Evolutionary conservation across 805 yeast species (phyloP), one percentile per base, ranked within the genome.

Genomic region (Isabelozyma pseudorhagii): DNA sequence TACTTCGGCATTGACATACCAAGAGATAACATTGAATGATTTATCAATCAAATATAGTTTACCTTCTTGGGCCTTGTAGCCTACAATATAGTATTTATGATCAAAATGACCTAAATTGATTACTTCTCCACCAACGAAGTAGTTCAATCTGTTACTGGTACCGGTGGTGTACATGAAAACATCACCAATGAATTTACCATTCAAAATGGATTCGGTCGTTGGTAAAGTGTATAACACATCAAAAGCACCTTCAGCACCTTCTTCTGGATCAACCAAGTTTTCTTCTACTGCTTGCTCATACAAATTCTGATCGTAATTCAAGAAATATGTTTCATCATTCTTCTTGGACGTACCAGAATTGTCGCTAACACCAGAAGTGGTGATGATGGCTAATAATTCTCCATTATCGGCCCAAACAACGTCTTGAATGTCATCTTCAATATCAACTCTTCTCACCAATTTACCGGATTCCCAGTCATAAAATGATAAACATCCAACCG

Each of bases 101-200:
- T 94, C 97, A 62, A 87, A 92, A 74, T 94, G 98, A 36, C 93
- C 91, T 68, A 94, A 81, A 64, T 91, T 94, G 68, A 90, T 89
- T 21, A 88, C 84, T 62, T 91, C 89, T 39, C 96, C 96, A 60
- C 99, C 99, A 52, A 94, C 98, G 54, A 91, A 81, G 67, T 94
- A 94, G 71, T 92, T 93, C 63, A 94, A 78, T 68, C 98, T 83
- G 72, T 91, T 89, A 39, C 77, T 64, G 21, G 96, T 78, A 15
- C 83, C 63, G 2, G 97, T 90, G 13, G 97, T 89, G 74, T 87
- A 94, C 47, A 94, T 82, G 67, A 93, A 92, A 43, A 94, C 97
- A 73, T 94, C 98, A 57, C 98, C 99, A 60, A 92, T 91, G 91
- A 97, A 94, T 67, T 85, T 86, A 62, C 97, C 97, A 28, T 96